Percentiles rank a stretch among this genome's conserved stretches.
These are phyloP conservation scores for Sequoia sempervirens DNA, from an alignment of 75 land plant species.

Conservation along the genomic window DNA sequence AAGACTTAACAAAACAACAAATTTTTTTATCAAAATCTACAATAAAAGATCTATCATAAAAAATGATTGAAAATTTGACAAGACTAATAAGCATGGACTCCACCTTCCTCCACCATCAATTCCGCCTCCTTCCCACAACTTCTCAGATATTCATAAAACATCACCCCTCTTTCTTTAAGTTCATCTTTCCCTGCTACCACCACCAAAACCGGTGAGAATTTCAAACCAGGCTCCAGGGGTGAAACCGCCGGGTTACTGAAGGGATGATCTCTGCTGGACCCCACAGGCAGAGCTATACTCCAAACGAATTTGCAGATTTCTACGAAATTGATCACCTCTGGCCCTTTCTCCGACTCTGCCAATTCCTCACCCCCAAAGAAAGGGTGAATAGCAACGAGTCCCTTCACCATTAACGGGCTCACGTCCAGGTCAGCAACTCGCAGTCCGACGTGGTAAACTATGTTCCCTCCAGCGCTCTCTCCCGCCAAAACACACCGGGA, in stretches of 20 bases:
- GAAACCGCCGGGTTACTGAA: conserved; percentile 16
- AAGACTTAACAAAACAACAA: no score
- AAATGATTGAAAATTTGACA: no score
- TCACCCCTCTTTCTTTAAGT: conserved; percentile 11
- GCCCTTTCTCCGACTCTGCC: conserved; percentile 11
- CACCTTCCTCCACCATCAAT: conserved; percentile 19
- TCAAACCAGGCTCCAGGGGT: background rate
- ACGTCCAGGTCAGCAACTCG: background rate
- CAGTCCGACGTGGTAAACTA: background rate
- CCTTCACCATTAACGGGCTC: background rate
- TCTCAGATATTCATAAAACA: background rate
- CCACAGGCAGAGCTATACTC: conserved; percentile 21
- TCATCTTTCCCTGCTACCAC: conserved; percentile 18
- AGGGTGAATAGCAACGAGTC: conserved; percentile 15
- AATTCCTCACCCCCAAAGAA: conserved; percentile 14
- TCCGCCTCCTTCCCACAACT: background rate
- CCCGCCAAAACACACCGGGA: no score
- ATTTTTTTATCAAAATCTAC: no score
- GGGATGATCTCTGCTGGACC: background rate
- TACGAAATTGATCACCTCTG: conserved; percentile 9
- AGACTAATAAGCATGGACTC: no score
- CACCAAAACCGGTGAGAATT: conserved; percentile 14
- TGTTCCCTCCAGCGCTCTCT: no score
- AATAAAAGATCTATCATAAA: no score
- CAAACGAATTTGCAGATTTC: conserved; percentile 19